These are phyloP conservation scores for Aspergillus asperescens DNA, from an alignment of 495 filamentous ascomycete genomes.

Conservation along the genomic window DNA sequence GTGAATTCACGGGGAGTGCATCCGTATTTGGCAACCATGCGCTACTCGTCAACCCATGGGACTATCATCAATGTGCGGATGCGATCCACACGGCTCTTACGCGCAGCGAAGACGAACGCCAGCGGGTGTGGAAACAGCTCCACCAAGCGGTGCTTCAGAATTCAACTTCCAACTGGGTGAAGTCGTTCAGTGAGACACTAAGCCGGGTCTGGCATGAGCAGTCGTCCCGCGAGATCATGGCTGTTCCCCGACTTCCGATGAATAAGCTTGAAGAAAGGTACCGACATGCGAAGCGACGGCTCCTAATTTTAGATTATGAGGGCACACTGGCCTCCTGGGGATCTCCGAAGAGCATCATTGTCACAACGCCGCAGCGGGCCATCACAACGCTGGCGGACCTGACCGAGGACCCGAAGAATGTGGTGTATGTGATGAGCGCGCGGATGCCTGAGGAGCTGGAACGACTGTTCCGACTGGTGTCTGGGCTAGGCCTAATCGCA, in stretches of 20 bases:
- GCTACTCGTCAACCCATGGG: slow-evolving; percentile 88
- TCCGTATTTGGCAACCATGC: slow-evolving; percentile 69
- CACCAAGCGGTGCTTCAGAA: slow-evolving; percentile 69
- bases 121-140: slow-evolving; percentile 67
- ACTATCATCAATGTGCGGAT: slow-evolving; percentile 76
- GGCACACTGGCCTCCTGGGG: slow-evolving; percentile 85
- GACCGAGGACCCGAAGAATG: slow-evolving; percentile 67
- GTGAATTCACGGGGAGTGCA: slow-evolving; percentile 88
- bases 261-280: slow-evolving; percentile 59
- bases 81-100: slow-evolving; percentile 77
- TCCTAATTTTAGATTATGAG: slow-evolving; percentile 90
- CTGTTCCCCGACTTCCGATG: slow-evolving; percentile 75
- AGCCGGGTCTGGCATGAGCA: slow-evolving; percentile 74
- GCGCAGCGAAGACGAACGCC: slow-evolving; percentile 66
- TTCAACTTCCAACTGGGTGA: slow-evolving; percentile 79
- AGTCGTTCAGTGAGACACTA: slow-evolving; percentile 61
- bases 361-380: slow-evolving; percentile 77
- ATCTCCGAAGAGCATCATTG: slow-evolving; percentile 69
- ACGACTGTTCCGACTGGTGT: slow-evolving; percentile 69
- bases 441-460: slow-evolving; percentile 83
- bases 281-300: slow-evolving; percentile 53
- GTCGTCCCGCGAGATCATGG: slow-evolving; percentile 71
- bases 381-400: slow-evolving; percentile 75
- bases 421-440: slow-evolving; percentile 91
- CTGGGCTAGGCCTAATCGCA: slow-evolving; percentile 77